Percentiles rank a stretch among this genome's conserved stretches.
phyloP scores from a whole-genome alignment of 208 protist genomes.

The Endotrypanum monterogeii region DNA sequence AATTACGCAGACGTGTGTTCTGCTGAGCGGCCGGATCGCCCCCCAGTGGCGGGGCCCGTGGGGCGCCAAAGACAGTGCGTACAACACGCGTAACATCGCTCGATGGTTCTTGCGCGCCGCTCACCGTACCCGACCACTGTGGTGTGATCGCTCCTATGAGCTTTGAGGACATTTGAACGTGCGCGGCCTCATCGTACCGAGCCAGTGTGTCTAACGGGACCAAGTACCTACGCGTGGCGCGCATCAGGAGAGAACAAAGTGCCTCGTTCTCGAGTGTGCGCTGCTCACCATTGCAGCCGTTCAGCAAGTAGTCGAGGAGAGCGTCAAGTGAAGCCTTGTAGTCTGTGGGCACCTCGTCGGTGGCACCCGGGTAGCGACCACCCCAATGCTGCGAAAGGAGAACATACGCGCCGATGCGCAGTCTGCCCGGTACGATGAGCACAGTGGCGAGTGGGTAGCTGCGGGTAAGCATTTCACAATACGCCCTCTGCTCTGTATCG shows the following conservation, averaged over 20 bases:
- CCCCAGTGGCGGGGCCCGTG: conserved; percentile 31
- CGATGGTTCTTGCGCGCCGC: conserved; percentile 10
- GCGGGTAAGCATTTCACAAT: conserved; percentile 51
- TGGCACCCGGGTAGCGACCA: conserved; percentile 11
- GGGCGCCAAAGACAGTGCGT: conserved; percentile 16
- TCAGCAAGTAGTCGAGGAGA: conserved; percentile 30
- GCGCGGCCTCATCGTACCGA: conserved; percentile 20
- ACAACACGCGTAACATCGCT: conserved; percentile 16
- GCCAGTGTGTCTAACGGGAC: conserved; percentile 20
- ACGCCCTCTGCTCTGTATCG: conserved; percentile 29
- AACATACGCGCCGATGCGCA: conserved; percentile 45
- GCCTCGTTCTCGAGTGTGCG: conserved; percentile 2
- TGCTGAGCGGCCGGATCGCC: conserved; percentile 28
- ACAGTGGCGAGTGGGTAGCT: conserved; percentile 41
- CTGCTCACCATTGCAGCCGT: conserved; percentile 18
- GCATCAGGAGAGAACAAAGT: conserved; percentile 15
- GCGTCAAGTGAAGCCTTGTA: conserved; percentile 16
- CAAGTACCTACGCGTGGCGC: conserved; percentile 17
- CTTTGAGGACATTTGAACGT: conserved; percentile 8
- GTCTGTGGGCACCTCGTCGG: conserved; percentile 19
- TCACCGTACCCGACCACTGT: conserved; percentile 15
- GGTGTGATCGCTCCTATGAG: conserved; percentile 23
- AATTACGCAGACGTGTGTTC: conserved; percentile 15
- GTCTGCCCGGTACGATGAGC: conserved; percentile 41
- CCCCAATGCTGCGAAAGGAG: conserved; percentile 35